Percentiles rank a stretch among this genome's conserved stretches.
Conservation (phyloP, 208 protist genomes). For the Acanthamoeba polyphaga region DNA sequence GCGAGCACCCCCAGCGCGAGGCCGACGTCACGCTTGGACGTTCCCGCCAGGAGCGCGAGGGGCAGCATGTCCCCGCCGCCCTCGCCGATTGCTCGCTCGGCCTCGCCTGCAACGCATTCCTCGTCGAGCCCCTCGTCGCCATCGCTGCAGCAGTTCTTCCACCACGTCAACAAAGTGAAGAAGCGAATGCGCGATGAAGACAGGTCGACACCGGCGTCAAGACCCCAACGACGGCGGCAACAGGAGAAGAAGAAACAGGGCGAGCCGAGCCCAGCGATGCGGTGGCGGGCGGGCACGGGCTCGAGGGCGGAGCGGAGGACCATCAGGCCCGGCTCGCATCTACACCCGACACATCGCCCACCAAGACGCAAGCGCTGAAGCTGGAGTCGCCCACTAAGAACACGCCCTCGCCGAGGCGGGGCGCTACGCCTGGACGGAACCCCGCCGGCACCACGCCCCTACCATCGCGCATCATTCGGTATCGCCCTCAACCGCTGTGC, state of each 20-base stretch:
- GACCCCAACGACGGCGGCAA: background rate
- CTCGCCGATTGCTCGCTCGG: background rate
- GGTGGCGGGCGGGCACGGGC: background rate
- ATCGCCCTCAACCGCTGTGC: background rate
- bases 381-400: background rate
- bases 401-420: background rate
- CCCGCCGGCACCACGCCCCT: background rate
- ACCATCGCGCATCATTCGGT: conserved; percentile 43
- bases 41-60: background rate
- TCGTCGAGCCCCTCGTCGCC: background rate
- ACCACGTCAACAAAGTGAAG: conserved; percentile 41
- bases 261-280: background rate
- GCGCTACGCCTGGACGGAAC: background rate
- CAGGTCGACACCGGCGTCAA: conserved; percentile 28
- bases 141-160: conserved; percentile 18
- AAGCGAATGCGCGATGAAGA: conserved; percentile 35
- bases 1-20: background rate
- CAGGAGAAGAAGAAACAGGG: background rate
- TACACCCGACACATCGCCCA: background rate
- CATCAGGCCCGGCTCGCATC: background rate
- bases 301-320: background rate
- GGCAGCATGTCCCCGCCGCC: conserved; percentile 39
- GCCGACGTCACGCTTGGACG: background rate
- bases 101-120: background rate
- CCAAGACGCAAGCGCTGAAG: background rate